Conservation (phyloP, 2,329 filamentous ascomycete genomes). For the Camptophora hylomeconis region DNA sequence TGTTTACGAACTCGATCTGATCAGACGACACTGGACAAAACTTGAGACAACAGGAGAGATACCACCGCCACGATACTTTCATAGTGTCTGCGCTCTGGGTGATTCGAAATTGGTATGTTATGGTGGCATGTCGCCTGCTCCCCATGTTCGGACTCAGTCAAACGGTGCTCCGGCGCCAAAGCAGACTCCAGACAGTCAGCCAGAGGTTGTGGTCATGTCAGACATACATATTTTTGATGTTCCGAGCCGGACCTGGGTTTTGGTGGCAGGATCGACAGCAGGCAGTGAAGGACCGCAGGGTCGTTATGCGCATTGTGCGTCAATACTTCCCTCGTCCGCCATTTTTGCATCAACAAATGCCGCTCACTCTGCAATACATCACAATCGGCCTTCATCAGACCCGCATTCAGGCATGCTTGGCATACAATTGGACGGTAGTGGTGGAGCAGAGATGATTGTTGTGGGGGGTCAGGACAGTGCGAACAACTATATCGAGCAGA, state of each 20-base stretch:
- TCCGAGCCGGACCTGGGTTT: constrained; percentile 68
- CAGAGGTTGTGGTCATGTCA: constrained; percentile 92
- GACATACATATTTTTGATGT: constrained; percentile 95
- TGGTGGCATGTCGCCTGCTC: constrained; percentile 84
- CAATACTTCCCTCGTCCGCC: constrained; percentile 77
- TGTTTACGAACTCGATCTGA: constrained; percentile 84
- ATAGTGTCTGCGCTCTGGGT: constrained; percentile 85
- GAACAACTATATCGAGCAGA: constrained; percentile 99
- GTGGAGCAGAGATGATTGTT: constrained; percentile 92
- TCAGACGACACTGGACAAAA: constrained; percentile 85
- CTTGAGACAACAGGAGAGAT: constrained; percentile 72
- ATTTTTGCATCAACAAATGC: constrained; percentile 75
- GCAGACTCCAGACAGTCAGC: constrained; percentile 47
- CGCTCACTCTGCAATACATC: constrained; percentile 72
- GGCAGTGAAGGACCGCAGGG: constrained; percentile 80
- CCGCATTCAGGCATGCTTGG: constrained; percentile 81
- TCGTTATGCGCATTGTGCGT: constrained; percentile 91
- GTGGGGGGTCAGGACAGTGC: constrained; percentile 91
- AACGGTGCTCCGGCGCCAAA: constrained; percentile 35
- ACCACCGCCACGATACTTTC: constrained; percentile 87
- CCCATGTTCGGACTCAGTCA: constrained; percentile 5
- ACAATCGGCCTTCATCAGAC: constrained; percentile 71
- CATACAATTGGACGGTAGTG: constrained; percentile 75
- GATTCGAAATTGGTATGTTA: constrained; percentile 97
- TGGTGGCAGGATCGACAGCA: constrained; percentile 49